Base-by-base conservation (phyloP, 495 filamentous ascomycete species). In the Aspergillus diversus region DNA sequence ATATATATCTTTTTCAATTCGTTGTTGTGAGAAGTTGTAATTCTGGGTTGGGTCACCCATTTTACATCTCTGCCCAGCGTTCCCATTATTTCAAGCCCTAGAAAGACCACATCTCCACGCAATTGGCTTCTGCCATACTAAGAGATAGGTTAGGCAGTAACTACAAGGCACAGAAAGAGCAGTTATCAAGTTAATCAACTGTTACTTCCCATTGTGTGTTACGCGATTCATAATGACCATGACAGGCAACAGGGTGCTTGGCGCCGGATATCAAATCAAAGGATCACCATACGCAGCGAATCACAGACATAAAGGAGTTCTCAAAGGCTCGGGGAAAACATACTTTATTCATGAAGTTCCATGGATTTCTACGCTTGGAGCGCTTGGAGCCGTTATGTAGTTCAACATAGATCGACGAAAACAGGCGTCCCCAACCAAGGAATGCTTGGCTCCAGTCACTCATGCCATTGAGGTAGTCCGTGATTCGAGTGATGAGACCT, bases 391-490 rank as follows among this genome's bases (percentile, higher is more conserved):
- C 11, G 39, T 43, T 9, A 7, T 43, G 39, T 43, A n/a, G 11
- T 43, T 43, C 39, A n/a, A 43, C 39, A 43, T 43, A 11, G n/a
- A n/a, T n/a, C 11, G 39, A n/a, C 7, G 39, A 43, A 43, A n/a
- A 43, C 39, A 43, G 39, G 4, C n/a, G 12, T 12, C 39, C 39
- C 37, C 55, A 33, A 12, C 31, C 21, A n/a, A 59, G 59, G 59
- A 61, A 61, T 61, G 59, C 59, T 61, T 55, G 59, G 59, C 59
- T 48, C 59, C 9, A 12, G 59, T 43, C 4, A 11, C 39, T 43
- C 21, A 27, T 27, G 21, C 21, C 21, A 27, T 27, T 2, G 21
- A 27, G 21, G 21, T 27, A 27, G 21, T 27, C 21, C 21, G 21
- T 27, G 21, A 27, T 27, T 27, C 39, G n/a, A n/a, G 39, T 43